A percentile compares a stretch with the other conserved stretches of the same genome.
Evolutionary conservation across 2,329 filamentous ascomycete species (phyloP).

Genomic region (Colletotrichum endophyticum): DNA sequence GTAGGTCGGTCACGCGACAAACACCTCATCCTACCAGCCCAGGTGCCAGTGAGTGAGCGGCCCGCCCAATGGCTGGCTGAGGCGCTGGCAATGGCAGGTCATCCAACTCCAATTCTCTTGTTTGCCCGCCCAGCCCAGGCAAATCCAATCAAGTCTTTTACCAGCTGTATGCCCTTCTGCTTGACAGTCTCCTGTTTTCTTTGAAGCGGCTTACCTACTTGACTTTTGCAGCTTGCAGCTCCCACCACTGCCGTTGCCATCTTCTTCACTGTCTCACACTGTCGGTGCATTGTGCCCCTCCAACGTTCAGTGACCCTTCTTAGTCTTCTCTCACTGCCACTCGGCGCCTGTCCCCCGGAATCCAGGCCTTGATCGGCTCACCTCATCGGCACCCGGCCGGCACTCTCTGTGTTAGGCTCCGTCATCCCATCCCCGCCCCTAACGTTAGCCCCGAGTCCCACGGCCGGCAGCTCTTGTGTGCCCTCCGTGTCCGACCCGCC

Average conservation of each 20-base stretch:
- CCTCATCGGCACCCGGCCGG: background rate
- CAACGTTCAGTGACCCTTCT: background rate
- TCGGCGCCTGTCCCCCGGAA: background rate
- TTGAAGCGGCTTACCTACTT: background rate
- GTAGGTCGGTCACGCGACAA: conserved; percentile 16
- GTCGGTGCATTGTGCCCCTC: background rate
- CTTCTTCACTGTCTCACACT: background rate
- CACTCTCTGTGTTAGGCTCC: background rate
- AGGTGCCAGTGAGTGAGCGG: background rate
- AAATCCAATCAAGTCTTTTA: background rate
- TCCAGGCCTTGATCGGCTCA: background rate
- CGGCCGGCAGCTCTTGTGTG: background rate
- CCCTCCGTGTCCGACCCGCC: background rate
- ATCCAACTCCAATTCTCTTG: background rate
- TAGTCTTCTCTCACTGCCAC: background rate
- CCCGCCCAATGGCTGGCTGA: background rate
- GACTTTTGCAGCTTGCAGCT: background rate
- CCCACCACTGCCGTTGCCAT: background rate
- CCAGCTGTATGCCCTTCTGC: background rate
- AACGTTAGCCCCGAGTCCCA: conserved; percentile 3
- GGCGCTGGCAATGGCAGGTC: background rate
- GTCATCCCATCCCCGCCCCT: background rate
- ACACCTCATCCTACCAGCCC: conserved; percentile 1
- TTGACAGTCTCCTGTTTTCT: background rate
- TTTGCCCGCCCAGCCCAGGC: background rate